Evolutionary conservation across 2,329 filamentous ascomycete genomes (phyloP), one percentile per base, ranked within the genome.

Genomic region (Trichoderma sp.): DNA sequence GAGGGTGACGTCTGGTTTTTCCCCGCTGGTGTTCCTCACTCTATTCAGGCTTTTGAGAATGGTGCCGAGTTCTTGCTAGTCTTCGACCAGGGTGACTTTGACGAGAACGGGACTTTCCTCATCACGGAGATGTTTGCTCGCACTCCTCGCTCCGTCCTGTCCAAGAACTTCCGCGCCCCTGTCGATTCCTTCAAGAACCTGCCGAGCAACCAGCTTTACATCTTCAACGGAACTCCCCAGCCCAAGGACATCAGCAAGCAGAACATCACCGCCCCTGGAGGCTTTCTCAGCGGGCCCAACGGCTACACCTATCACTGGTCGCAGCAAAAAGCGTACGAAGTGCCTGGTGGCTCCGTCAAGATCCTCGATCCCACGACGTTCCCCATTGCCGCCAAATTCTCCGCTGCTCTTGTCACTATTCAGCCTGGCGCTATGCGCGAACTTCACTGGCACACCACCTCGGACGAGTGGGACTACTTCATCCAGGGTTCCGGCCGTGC

Each of bases 371-470:
- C 83, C 0, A 72, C 74, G 0, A 85, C 80, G 1, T 88, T 88
- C 74, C 86, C 86, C 5, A 76, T 86, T 30, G 83, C 86, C 0
- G 73, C 72, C 12, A 79, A 78, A 63, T 86, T 88, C 72, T 83
- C 85, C 3, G 81, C 81, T 0, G 85, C 84, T 0, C 77, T 88
- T 1, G 82, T 88, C 10, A 84, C 81, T 2, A 76, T 88, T 39
- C 77, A 86, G 69, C 85, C 86, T 0, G 86, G 86, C n/a, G 85
- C 85, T 1, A 85, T 88, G 83, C 81, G 86, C 24, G 86, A 88
- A 71, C 76, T 89, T 50, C 86, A 88, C 76, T 88, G 86, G 85
- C 85, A 88, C 75, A 82, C 83, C 1, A 80, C 78, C 1, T 81
- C 79, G 9, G 85, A 88, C 71, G 85, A 88, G 73, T 88, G 85